Percentiles rank a stretch among this genome's conserved stretches.
Evolutionary conservation across 1,284 basidiomycete species (phyloP).

Genomic region (Stygiomarasmius scandens): DNA sequence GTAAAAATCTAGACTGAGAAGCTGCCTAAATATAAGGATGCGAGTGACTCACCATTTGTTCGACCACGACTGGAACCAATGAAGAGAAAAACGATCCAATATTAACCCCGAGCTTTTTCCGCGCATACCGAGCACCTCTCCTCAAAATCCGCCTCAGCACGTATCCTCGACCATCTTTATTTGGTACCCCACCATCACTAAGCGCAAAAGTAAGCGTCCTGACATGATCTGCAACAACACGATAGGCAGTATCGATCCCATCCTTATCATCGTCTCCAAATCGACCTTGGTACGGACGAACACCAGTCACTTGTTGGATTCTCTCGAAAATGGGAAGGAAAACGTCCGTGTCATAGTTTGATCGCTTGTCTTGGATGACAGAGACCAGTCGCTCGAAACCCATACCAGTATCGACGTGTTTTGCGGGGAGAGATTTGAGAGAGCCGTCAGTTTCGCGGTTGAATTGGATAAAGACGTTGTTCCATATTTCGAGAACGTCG

Average conservation of each 20-base stretch:
- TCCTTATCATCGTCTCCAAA: constrained; percentile 93
- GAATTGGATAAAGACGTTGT: constrained; percentile 99
- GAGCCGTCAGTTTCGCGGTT: constrained; percentile 92
- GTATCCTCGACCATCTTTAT: constrained; percentile 95
- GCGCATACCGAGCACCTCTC: constrained; percentile 91
- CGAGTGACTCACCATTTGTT: constrained; percentile 72
- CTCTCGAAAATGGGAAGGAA: constrained; percentile 89
- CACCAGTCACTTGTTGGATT: constrained; percentile 90
- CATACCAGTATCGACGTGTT: constrained; percentile 99
- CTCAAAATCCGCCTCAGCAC: constrained; percentile 92
- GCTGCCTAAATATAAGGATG: not conserved
- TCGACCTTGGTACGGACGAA: constrained; percentile 85
- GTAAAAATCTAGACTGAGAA: constrained; percentile 15
- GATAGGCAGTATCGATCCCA: constrained; percentile 96
- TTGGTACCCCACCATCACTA: constrained; percentile 94
- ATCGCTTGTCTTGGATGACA: constrained; percentile 86
- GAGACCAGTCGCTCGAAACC: constrained; percentile 98
- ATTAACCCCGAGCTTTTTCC: constrained; percentile 93
- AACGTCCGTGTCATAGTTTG: constrained; percentile 98
- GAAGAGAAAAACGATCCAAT: constrained; percentile 97
- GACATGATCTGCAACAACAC: constrained; percentile 96
- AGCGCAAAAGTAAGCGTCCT: constrained; percentile 95
- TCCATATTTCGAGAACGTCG: constrained; percentile 98
- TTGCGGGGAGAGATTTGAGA: constrained; percentile 82
- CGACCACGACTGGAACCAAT: constrained; percentile 86